These are phyloP conservation scores for Calonectria henricotiae DNA, from an alignment of 2,329 filamentous ascomycete species.

Conservation along the genomic window DNA sequence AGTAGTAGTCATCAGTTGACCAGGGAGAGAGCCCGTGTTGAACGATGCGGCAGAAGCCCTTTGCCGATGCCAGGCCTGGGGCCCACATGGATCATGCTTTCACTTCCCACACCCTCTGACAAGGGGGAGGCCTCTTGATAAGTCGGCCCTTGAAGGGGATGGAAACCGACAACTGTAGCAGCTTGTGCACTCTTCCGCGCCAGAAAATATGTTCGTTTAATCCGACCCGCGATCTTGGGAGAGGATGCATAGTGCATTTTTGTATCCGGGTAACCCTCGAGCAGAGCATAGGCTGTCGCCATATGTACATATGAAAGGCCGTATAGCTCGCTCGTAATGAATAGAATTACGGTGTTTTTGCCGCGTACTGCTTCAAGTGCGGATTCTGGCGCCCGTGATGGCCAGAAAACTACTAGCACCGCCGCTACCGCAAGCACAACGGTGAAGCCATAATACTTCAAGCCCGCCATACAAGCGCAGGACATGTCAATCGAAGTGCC, in stretches of 20 bases:
- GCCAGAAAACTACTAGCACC: neutral
- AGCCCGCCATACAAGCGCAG: neutral
- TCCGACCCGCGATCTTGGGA: conserved; percentile 31
- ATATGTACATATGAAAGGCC: conserved; percentile 59
- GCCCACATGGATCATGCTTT: conserved; percentile 7
- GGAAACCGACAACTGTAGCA: conserved; percentile 49
- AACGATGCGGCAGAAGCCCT: conserved; percentile 39
- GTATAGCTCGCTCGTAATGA: conserved; percentile 55
- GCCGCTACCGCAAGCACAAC: neutral
- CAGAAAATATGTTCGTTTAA: conserved; percentile 42
- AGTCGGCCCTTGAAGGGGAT: conserved; percentile 44
- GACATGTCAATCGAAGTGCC: neutral
- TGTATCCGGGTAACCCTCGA: conserved; percentile 53
- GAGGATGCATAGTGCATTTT: conserved; percentile 59
- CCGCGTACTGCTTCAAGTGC: conserved; percentile 1
- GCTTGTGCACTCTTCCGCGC: conserved; percentile 36
- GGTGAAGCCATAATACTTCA: neutral
- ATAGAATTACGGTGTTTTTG: conserved; percentile 55
- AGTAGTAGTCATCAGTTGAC: conserved; percentile 53
- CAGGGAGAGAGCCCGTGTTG: conserved; percentile 52
- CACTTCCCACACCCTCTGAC: conserved; percentile 1
- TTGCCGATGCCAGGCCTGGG: conserved; percentile 45
- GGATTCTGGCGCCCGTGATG: neutral
- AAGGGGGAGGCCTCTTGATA: conserved; percentile 41
- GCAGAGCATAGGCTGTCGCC: conserved; percentile 55